Base-by-base conservation (phyloP, 495 filamentous ascomycete species). In the Talaromyces thailandensis region DNA sequence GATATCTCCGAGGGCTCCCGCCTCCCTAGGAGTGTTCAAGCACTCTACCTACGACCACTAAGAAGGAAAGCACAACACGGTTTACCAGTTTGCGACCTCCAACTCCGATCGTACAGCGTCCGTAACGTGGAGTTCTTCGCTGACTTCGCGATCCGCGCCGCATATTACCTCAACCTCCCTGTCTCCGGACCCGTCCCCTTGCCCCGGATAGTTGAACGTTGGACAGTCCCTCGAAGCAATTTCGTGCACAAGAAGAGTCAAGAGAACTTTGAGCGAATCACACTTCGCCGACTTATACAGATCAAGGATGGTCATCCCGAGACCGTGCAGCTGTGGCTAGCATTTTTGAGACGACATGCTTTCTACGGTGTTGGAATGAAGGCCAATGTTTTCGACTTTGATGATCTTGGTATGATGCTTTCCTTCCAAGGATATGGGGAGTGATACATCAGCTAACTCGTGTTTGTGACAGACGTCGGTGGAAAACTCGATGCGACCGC, bases 331-430 rank as follows among this genome's bases (percentile, higher is more conserved):
- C 69, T 89, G 25, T 98, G 94, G 94, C 74, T 98, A 51, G 93
- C 90, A 12, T 98, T 94, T 64, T 71, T 98, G 65, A 84, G 86
- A 71, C 96, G 94, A 75, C 86, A 96, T 69, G 86, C 88, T 14
- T 96, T 93, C 71, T 90, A 95, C 70, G 94, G 95, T 8, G 86
- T 98, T 26, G 94, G 94, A 68, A 96, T 98, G 93, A 98, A 98
- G 81, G 93, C 95, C 25, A 97, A 98, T 69, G 82, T 98, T 53
- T 98, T 88, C 88, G 89, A 93, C 69, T 88, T 88, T 77, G 85
- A 88, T 66, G 83, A 82, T 62, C 69, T 96, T 31, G 88, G 90
- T 83, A 75, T 32, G 23, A 28, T 21, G 7, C 24, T 25, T 37
- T 40, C 18, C 11, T 56, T 21, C 24, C 23, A n/a, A 23, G n/a